phyloP scores from a whole-genome alignment of 345 rosid genomes.

The Boechera divaricarpa region DNA sequence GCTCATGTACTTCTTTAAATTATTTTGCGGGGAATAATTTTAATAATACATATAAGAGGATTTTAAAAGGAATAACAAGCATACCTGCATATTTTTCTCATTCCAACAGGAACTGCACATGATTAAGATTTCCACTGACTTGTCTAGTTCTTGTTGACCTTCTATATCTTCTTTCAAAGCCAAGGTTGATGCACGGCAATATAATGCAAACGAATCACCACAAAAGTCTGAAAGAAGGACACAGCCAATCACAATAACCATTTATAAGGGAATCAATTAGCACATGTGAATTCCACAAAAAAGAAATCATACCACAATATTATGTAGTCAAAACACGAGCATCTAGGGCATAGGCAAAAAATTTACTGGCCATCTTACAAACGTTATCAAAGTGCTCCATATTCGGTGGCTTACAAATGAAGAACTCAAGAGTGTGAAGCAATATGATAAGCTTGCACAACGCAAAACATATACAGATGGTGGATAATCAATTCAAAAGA shows the following conservation, averaged over 20 bases:
- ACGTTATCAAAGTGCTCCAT: constrained; percentile 81
- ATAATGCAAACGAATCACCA: not conserved
- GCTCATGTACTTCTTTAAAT: no score
- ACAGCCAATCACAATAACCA: constrained; percentile 25
- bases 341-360: constrained; percentile 90
- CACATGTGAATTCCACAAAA: constrained; percentile 15
- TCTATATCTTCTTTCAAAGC: constrained; percentile 75
- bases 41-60: no score
- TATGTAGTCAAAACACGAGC: constrained; percentile 73
- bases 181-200: constrained; percentile 67
- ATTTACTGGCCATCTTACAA: constrained; percentile 79
- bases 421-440: constrained; percentile 19
- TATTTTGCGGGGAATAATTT: not conserved
- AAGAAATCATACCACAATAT: constrained; percentile 69
- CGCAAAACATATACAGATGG: not conserved
- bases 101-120: constrained; percentile 28
- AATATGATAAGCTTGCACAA: constrained; percentile 8
- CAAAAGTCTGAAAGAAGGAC: not conserved
- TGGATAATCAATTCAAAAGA: constrained; percentile 12
- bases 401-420: constrained; percentile 69
- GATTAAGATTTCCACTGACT: constrained; percentile 81
- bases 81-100: constrained; percentile 50
- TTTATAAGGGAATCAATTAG: not conserved
- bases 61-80: constrained; percentile 12
- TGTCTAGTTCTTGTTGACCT: constrained; percentile 64